Evolutionary conservation across 371 early-diverging fungal genomes (phyloP).

Genomic region (Mucor plumbeus): DNA sequence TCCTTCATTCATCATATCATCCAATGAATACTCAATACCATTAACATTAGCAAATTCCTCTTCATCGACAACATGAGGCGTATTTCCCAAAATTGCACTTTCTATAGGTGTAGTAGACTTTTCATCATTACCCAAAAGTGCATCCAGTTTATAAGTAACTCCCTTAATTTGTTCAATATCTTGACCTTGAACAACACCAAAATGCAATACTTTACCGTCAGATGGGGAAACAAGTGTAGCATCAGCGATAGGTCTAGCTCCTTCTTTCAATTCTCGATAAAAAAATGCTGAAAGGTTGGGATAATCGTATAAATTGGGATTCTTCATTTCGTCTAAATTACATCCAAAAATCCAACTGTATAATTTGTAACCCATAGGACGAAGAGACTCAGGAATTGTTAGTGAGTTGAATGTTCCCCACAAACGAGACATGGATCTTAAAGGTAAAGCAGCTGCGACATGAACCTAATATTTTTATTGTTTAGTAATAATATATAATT

Average conservation of each 20-base stretch:
- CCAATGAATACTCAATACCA: constrained; percentile 88
- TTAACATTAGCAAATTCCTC: constrained; percentile 88
- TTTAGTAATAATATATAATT: not conserved
- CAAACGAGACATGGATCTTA: constrained; percentile 85
- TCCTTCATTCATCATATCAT: constrained; percentile 75
- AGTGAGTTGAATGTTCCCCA: constrained; percentile 90
- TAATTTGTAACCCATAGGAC: constrained; percentile 74
- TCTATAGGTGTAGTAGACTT: constrained; percentile 39
- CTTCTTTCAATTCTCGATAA: constrained; percentile 84
- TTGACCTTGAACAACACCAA: constrained; percentile 80
- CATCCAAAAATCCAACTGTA: constrained; percentile 91
- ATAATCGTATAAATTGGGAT: constrained; percentile 78
- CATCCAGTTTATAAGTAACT: constrained; percentile 84
- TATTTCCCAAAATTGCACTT: constrained; percentile 50
- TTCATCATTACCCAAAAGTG: constrained; percentile 80
- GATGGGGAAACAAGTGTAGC: constrained; percentile 83
- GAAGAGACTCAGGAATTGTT: constrained; percentile 79
- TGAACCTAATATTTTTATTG: constrained; percentile 64
- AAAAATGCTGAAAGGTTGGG: constrained; percentile 90
- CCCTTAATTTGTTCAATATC: constrained; percentile 95
- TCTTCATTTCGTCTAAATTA: constrained; percentile 91
- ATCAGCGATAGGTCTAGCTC: constrained; percentile 69
- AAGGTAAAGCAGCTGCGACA: constrained; percentile 84
- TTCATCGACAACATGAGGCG: constrained; percentile 64
- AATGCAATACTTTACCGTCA: constrained; percentile 90